Conservation (phyloP, 768 basidiomycete species). For the Suillus decipiens region DNA sequence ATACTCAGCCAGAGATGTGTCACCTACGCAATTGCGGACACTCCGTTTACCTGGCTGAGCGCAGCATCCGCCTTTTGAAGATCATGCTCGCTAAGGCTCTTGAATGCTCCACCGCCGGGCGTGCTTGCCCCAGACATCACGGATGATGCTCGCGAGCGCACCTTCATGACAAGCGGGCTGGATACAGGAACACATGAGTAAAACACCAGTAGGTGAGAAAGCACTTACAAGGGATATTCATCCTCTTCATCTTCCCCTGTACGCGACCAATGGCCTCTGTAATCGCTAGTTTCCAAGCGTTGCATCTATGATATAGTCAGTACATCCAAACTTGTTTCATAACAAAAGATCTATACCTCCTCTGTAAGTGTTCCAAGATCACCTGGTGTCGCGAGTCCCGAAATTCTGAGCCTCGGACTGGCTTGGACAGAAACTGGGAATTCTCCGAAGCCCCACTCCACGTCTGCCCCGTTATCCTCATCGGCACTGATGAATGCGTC, state of each 20-base stretch:
- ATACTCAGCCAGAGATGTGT: background rate
- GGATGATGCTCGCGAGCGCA: constrained; percentile 79
- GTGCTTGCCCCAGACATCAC: constrained; percentile 78
- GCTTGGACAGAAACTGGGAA: constrained; percentile 66
- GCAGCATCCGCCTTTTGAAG: constrained; percentile 86
- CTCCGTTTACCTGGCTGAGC: constrained; percentile 57
- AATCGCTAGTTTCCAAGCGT: constrained; percentile 82
- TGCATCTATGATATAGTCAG: constrained; percentile 65
- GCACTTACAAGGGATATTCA: constrained; percentile 80
- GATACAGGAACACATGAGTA: constrained; percentile 14
- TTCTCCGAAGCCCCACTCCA: constrained; percentile 18
- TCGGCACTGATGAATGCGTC: constrained; percentile 78
- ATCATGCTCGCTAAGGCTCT: constrained; percentile 86
- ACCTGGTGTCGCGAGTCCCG: constrained; percentile 87
- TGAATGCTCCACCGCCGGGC: constrained; percentile 79
- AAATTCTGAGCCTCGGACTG: constrained; percentile 74
- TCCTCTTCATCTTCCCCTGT: constrained; percentile 83
- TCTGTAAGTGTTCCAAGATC: constrained; percentile 90
- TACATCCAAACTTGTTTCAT: constrained; percentile 1
- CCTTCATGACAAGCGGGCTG: constrained; percentile 89
- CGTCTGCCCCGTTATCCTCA: constrained; percentile 49
- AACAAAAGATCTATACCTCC: constrained; percentile 49
- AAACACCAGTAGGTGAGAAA: constrained; percentile 7
- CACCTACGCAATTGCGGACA: background rate
- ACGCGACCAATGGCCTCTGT: constrained; percentile 61